phyloP scores from a whole-genome alignment of 257 asterid genomes.

The Rauvolfia tetraphylla region DNA sequence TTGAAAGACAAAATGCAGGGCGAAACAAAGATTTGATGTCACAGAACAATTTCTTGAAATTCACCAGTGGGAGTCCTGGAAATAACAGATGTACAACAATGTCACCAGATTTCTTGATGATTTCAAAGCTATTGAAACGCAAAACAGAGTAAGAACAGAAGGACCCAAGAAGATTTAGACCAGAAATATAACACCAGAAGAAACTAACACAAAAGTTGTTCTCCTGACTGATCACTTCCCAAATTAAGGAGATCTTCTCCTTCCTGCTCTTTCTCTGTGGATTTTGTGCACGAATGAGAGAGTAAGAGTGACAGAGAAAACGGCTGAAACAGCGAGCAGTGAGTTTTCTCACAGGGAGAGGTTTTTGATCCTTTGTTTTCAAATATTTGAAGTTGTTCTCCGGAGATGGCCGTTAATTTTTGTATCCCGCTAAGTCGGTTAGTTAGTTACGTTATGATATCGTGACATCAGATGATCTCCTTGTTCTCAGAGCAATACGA shows the following conservation, averaged over 20 bases:
- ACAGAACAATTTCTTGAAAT: constrained; percentile 11
- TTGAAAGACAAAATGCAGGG: background rate
- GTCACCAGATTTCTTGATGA: background rate
- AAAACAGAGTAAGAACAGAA: background rate
- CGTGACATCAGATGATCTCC: background rate
- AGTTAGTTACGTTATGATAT: background rate
- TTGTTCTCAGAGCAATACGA: background rate
- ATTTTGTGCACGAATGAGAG: background rate
- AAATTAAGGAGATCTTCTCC: background rate
- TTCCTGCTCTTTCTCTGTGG: constrained; percentile 1
- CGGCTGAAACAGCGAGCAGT: background rate
- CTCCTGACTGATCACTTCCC: background rate
- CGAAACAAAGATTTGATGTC: background rate
- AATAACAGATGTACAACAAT: background rate
- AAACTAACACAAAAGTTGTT: background rate
- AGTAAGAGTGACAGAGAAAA: background rate
- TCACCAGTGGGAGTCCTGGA: no score
- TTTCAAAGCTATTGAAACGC: background rate
- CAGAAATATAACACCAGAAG: background rate
- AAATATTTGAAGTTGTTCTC: constrained; percentile 36
- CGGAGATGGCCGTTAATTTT: constrained; percentile 47
- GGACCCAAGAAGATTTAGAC: background rate
- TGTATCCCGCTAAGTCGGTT: constrained; percentile 43
- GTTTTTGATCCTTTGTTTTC: constrained; percentile 21
- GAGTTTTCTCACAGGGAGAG: no score